These are phyloP conservation scores for slime mould (Dictyostelium discoideum) DNA, from an alignment of 78 protist genomes.

Conservation along the genomic window DNA sequence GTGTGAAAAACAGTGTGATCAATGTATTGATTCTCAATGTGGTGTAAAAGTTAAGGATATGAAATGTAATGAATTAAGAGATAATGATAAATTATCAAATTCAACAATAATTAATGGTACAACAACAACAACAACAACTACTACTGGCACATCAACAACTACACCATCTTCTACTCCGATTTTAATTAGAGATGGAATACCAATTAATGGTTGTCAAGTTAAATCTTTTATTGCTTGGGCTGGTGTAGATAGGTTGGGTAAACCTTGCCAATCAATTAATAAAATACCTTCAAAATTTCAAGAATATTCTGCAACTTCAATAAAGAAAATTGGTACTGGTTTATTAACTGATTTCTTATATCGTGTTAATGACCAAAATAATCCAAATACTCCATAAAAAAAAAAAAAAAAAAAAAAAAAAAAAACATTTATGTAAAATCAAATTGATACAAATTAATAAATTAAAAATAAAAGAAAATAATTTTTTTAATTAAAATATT, in stretches of 20 bases:
- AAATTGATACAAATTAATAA: background rate
- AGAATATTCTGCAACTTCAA: constrained; percentile 26
- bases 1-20: constrained; percentile 19
- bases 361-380: background rate
- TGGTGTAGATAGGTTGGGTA: constrained; percentile 4
- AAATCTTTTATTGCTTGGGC: constrained; percentile 40
- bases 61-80: background rate
- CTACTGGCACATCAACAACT: background rate
- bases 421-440: background rate
- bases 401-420: too few species aligned
- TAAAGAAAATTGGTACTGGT: constrained; percentile 51
- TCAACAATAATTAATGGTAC: background rate
- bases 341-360: constrained; percentile 24
- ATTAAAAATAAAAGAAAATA: too few species aligned
- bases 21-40: constrained; percentile 39
- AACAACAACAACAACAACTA: background rate
- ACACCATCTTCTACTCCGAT: background rate
- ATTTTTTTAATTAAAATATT: too few species aligned
- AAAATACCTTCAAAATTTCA: constrained; percentile 44
- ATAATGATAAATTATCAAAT: background rate
- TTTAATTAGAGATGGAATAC: background rate
- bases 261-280: constrained; percentile 31
- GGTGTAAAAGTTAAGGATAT: background rate
- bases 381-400: background rate
- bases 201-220: constrained; percentile 5